Percentiles rank a stretch among this genome's conserved stretches.
Conservation (phyloP, 768 basidiomycete genomes). For the Ramaria sp. region DNA sequence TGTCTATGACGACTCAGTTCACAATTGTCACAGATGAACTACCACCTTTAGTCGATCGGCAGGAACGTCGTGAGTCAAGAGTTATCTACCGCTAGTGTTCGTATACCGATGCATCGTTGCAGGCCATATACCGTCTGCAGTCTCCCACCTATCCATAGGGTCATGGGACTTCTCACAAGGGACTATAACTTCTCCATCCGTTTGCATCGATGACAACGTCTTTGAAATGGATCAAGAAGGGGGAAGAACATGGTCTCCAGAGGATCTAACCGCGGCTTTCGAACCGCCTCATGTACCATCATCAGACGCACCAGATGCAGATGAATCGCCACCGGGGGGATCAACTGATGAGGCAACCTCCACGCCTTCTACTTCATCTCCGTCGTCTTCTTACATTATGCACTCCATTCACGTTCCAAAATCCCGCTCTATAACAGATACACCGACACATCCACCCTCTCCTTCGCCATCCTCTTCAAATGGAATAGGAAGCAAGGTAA, state of each 20-base stretch:
- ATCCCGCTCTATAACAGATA: too few relatives aligned
- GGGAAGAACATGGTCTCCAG: too few relatives aligned
- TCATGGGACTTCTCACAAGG: slow-evolving; percentile 66
- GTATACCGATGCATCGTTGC: not conserved
- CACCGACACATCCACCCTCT: not conserved
- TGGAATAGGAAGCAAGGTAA: not conserved
- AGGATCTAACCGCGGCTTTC: not conserved
- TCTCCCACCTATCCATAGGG: slow-evolving; percentile 44
- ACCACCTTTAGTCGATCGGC: slow-evolving; percentile 61
- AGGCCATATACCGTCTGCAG: slow-evolving; percentile 26
- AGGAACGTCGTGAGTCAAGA: slow-evolving; percentile 45
- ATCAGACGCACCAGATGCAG: not conserved
- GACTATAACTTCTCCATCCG: not conserved
- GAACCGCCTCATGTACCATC: not conserved
- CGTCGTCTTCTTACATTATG: not conserved
- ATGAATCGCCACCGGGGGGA: not conserved
- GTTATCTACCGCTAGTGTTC: not conserved
- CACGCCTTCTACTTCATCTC: not conserved
- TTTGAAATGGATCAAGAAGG: not conserved
- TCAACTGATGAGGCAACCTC: not conserved
- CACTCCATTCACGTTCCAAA: not conserved
- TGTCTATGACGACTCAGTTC: not conserved
- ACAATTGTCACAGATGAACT: slow-evolving; percentile 37
- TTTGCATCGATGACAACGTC: not conserved
- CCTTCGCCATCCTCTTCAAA: not conserved